Percentiles rank a stretch among this genome's conserved stretches.
Conservation (phyloP, 495 filamentous ascomycete species). For the Aspergillus heteromorphus region DNA sequence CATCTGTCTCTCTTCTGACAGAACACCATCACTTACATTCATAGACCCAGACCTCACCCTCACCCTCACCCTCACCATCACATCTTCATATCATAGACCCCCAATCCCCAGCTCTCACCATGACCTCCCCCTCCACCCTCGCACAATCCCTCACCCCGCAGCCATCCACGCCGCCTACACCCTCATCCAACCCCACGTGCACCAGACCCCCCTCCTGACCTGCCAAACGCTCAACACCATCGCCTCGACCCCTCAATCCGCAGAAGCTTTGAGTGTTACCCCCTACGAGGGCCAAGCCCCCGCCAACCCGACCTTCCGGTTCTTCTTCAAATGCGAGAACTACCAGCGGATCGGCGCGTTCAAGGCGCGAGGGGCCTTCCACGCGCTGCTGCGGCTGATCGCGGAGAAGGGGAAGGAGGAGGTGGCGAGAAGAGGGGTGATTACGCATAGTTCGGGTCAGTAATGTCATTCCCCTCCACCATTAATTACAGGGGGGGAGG, state of each 20-base stretch:
- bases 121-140: conserved; percentile 25
- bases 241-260: conserved; percentile 64
- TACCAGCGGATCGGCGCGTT: conserved; percentile 88
- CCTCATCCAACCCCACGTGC: conserved; percentile 70
- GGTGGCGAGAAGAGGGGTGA: conserved; percentile 60
- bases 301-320: conserved; percentile 58
- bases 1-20: neutral
- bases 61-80: too few relatives aligned
- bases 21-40: neutral
- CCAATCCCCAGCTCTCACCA: neutral
- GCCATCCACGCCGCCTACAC: conserved; percentile 65
- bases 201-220: conserved; percentile 79
- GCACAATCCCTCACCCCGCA: conserved; percentile 57
- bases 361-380: conserved; percentile 86
- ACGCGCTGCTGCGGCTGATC: conserved; percentile 72
- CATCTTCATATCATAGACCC: neutral
- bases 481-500: too few relatives aligned
- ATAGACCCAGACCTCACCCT: too few relatives aligned
- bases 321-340: conserved; percentile 98
- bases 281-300: conserved; percentile 53
- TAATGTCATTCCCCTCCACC: neutral
- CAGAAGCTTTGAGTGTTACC: conserved; percentile 49
- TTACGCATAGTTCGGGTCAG: conserved; percentile 91
- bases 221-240: conserved; percentile 64
- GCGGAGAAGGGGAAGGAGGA: conserved; percentile 55